These are phyloP conservation scores for Begonia fuchsioides DNA, from an alignment of 306 rosid genomes.

Conservation along the genomic window DNA sequence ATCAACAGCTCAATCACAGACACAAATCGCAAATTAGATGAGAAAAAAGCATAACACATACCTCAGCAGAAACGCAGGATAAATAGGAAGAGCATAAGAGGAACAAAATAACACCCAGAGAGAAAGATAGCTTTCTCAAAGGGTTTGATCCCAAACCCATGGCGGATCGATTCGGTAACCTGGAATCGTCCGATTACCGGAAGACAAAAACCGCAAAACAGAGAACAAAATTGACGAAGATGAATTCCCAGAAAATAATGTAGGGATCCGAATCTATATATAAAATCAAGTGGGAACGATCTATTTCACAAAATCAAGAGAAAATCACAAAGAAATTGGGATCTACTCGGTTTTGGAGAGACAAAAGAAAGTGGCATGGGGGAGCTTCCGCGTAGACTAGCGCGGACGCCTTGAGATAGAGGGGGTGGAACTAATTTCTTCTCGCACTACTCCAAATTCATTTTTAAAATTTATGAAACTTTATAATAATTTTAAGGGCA, in stretches of 20 bases:
- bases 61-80: slow-evolving; percentile 1
- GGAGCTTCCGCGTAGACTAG: too few species aligned
- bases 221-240: neutral
- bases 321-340: neutral
- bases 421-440: too few species aligned
- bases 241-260: neutral
- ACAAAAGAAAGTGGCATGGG: too few species aligned
- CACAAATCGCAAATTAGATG: neutral
- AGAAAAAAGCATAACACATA: neutral
- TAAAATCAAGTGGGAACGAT: neutral
- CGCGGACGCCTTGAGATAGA: too few species aligned
- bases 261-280: slow-evolving; percentile 2
- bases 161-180: neutral
- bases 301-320: slow-evolving; percentile 6
- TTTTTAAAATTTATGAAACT: too few species aligned
- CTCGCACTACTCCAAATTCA: too few species aligned
- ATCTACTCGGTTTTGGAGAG: too few species aligned
- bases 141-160: slow-evolving; percentile 13
- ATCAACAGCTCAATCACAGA: neutral
- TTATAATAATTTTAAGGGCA: too few species aligned
- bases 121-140: neutral
- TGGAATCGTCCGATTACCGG: neutral
- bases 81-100: slow-evolving; percentile 9
- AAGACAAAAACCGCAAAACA: neutral
- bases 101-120: slow-evolving; percentile 2